These are phyloP conservation scores for Chlamydomonas incerta DNA, from an alignment of 139 green algal species.

Conservation along the genomic window DNA sequence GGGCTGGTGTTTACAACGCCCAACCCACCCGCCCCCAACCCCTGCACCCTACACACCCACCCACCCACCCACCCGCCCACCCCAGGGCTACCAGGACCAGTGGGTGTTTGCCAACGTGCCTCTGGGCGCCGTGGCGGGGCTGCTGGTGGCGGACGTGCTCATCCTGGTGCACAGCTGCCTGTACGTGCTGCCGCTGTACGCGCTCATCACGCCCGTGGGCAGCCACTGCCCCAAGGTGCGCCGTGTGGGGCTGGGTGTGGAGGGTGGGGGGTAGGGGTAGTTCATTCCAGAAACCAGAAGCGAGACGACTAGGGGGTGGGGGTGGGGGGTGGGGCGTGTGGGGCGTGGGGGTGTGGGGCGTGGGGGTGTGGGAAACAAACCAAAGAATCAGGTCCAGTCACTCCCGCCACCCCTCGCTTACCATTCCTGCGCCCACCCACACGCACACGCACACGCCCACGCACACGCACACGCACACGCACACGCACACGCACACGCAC, in stretches of 20 bases:
- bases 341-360: no score
- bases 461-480: no score
- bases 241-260: neutral
- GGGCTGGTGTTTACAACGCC: no score
- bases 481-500: neutral
- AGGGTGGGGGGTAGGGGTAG: neutral
- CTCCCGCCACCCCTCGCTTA: no score
- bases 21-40: no score
- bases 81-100: slow-evolving; percentile 32
- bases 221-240: slow-evolving; percentile 46
- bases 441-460: no score
- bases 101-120: slow-evolving; percentile 30
- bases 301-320: no score
- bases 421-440: no score
- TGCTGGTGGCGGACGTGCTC: slow-evolving; percentile 26
- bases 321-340: no score
- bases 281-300: no score
- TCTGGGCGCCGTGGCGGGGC: neutral
- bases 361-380: no score
- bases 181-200: slow-evolving; percentile 43
- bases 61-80: neutral
- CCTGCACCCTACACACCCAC: neutral
- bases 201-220: slow-evolving; percentile 37
- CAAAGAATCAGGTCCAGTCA: no score
- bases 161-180: slow-evolving; percentile 35